phyloP scores from a whole-genome alignment of 768 basidiomycete genomes.

The Cyclocybe cylindracea region DNA sequence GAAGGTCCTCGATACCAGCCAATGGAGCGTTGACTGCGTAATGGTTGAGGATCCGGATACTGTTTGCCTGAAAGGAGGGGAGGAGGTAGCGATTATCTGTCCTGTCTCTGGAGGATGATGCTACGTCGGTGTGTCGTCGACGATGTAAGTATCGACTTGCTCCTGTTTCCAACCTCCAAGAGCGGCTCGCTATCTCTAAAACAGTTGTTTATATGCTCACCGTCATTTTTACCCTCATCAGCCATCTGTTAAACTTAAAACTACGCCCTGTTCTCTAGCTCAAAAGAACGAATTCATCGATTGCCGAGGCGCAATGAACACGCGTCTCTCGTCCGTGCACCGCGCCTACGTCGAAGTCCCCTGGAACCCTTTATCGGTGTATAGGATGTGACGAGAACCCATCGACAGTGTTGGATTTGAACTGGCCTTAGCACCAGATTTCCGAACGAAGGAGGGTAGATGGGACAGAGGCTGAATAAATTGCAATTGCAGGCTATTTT shows the following conservation, averaged over 20 bases:
- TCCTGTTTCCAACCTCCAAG: constrained; percentile 22
- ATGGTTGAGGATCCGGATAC: constrained; percentile 66
- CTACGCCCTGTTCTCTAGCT: no score
- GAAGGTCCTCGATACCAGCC: constrained; percentile 57
- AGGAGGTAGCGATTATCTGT: constrained; percentile 79
- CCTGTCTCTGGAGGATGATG: constrained; percentile 78
- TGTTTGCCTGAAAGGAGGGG: constrained; percentile 60
- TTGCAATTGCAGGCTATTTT: no score
- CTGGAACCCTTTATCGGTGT: no score
- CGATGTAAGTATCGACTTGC: neutral
- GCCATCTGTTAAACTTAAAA: no score
- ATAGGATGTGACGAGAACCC: constrained; percentile 42
- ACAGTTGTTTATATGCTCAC: no score
- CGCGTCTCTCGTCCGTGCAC: no score
- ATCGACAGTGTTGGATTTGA: constrained; percentile 45
- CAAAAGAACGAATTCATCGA: no score
- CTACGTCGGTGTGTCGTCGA: neutral
- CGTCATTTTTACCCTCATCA: no score
- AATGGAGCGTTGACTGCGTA: constrained; percentile 82
- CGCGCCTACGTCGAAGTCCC: no score
- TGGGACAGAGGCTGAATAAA: constrained; percentile 16
- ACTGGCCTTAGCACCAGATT: constrained; percentile 36
- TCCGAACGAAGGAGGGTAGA: constrained; percentile 40
- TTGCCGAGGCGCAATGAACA: no score
- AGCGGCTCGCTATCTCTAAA: no score